Evolutionary conservation across 1,284 basidiomycete species (phyloP).

Genomic region (Rhodotorula sp.): DNA sequence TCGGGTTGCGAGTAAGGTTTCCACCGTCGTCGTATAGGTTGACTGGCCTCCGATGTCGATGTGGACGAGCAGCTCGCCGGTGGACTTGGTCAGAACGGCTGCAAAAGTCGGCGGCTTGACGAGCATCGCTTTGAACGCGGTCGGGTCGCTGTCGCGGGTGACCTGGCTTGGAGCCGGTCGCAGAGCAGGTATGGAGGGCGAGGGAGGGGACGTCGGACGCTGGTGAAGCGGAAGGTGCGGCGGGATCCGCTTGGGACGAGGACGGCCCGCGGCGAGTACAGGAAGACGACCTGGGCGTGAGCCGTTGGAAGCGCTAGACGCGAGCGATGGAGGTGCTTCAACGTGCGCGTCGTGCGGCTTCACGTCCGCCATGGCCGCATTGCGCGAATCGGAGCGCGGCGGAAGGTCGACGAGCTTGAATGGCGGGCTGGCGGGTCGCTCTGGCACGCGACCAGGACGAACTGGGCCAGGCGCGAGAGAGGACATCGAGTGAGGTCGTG

Average conservation of each 20-base stretch:
- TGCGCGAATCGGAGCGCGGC: constrained; percentile 16
- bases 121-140: constrained; percentile 1
- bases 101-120: background rate
- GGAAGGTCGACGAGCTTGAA: constrained; percentile 20
- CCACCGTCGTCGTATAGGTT: constrained; percentile 13
- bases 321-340: background rate
- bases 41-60: constrained; percentile 20
- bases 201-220: constrained; percentile 8
- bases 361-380: background rate
- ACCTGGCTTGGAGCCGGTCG: background rate
- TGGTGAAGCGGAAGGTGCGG: background rate
- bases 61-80: constrained; percentile 10
- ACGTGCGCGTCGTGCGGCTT: background rate
- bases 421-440: background rate
- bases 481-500: background rate
- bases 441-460: no score
- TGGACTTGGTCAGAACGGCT: background rate
- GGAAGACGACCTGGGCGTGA: background rate
- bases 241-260: constrained; percentile 7
- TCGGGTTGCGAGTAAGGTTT: background rate
- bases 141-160: no score
- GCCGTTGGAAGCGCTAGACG: background rate
- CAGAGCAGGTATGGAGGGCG: constrained; percentile 14
- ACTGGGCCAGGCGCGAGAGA: constrained; percentile 1
- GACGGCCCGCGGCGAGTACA: constrained; percentile 1